A percentile compares a stretch with the other conserved stretches of the same genome.
These are phyloP conservation scores for Lolium multiflorum DNA, from an alignment of 176 grass and related monocot genomes.

Conservation along the genomic window DNA sequence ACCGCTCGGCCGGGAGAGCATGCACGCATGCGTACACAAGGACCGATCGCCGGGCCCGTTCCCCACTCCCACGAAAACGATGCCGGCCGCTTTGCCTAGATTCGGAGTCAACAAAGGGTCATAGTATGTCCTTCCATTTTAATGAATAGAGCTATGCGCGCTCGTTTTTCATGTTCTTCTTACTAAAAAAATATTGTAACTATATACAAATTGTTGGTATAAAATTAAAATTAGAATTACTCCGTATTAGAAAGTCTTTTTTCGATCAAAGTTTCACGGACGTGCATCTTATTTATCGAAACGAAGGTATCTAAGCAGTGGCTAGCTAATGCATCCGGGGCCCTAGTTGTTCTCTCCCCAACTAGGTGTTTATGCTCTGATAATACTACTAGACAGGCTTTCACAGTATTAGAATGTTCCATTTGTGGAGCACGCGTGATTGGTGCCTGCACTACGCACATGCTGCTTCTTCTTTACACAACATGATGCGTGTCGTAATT, in stretches of 20 bases:
- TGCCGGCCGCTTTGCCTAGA: constrained; percentile 3
- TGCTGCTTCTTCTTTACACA: background rate
- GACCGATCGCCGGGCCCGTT: too few species aligned
- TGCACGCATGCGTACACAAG: too few species aligned
- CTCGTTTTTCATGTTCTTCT: too few species aligned
- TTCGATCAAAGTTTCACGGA: too few species aligned
- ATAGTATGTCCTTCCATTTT: background rate
- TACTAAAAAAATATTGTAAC: too few species aligned
- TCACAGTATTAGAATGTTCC: constrained; percentile 4
- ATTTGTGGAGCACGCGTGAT: constrained; percentile 5
- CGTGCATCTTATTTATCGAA: too few species aligned
- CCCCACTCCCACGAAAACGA: background rate
- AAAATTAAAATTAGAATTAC: too few species aligned
- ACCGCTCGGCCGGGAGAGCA: background rate
- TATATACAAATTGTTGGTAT: too few species aligned
- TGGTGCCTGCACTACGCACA: background rate
- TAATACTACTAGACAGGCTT: background rate
- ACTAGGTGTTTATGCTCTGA: background rate
- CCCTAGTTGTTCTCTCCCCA: background rate
- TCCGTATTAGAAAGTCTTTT: too few species aligned
- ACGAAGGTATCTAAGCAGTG: too few species aligned
- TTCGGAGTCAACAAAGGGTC: constrained; percentile 14
- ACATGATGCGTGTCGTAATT: background rate
- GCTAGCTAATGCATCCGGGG: background rate
- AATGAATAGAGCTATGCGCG: too few species aligned